Conservation (phyloP, 352 stramenopile genomes). For the Pythium aristosporum region DNA sequence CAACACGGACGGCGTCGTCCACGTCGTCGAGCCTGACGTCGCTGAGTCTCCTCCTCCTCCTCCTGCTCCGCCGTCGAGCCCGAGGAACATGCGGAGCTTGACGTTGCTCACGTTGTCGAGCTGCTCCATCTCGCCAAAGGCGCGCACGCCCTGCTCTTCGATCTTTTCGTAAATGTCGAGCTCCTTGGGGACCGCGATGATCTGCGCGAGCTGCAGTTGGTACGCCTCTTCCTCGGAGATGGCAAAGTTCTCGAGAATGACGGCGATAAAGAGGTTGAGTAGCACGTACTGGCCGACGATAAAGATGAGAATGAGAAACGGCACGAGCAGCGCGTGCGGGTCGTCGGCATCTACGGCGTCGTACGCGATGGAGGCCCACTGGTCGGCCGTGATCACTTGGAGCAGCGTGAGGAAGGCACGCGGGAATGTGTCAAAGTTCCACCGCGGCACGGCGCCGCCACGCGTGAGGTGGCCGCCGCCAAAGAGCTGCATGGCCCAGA, state of each 20-base stretch:
- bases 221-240: conserved; percentile 82
- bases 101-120: conserved; percentile 81
- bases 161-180: conserved; percentile 83
- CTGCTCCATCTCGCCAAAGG: conserved; percentile 75
- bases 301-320: conserved; percentile 75
- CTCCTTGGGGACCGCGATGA: conserved; percentile 81
- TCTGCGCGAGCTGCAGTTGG: conserved; percentile 77
- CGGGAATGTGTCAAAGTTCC: conserved; percentile 78
- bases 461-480: conserved; percentile 48
- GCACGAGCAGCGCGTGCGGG: conserved; percentile 66
- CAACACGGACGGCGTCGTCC: background rate
- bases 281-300: conserved; percentile 78
- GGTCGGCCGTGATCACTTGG: conserved; percentile 76
- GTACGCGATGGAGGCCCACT: conserved; percentile 78
- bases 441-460: conserved; percentile 51
- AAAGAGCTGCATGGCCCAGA: conserved; percentile 80
- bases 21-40: too few relatives aligned
- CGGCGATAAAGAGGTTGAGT: conserved; percentile 81
- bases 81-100: conserved; percentile 77
- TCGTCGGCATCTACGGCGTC: conserved; percentile 69
- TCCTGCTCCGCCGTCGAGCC: conserved; percentile 36
- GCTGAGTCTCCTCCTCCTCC: background rate
- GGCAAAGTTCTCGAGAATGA: conserved; percentile 83
- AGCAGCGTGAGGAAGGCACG: conserved; percentile 72
- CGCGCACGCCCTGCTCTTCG: conserved; percentile 71